These are phyloP conservation scores for Lotmaria passim DNA, from an alignment of 208 protist genomes.

Conservation along the genomic window DNA sequence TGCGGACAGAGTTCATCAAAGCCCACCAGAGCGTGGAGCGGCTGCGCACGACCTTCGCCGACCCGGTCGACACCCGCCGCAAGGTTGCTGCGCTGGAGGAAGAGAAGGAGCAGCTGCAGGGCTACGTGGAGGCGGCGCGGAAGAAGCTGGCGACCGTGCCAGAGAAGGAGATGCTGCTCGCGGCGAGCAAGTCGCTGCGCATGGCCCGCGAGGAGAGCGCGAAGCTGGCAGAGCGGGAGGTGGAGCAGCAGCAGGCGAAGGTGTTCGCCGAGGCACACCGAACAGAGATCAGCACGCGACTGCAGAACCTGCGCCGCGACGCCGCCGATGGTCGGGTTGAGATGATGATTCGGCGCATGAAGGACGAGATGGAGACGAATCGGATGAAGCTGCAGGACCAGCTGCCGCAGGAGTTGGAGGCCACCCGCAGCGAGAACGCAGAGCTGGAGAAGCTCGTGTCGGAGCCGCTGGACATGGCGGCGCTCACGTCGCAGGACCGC, in stretches of 20 bases:
- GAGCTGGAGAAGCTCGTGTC: slow-evolving; percentile 82
- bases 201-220: slow-evolving; percentile 75
- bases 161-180: slow-evolving; percentile 84
- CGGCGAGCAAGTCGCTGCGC: slow-evolving; percentile 71
- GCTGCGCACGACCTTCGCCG: slow-evolving; percentile 68
- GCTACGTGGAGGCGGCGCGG: slow-evolving; percentile 75
- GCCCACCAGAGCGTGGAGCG: slow-evolving; percentile 84
- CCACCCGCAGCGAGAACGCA: slow-evolving; percentile 71
- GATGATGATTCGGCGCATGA: slow-evolving; percentile 84
- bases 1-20: slow-evolving; percentile 80
- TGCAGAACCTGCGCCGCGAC: slow-evolving; percentile 89
- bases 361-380: slow-evolving; percentile 89
- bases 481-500: slow-evolving; percentile 59
- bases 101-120: slow-evolving; percentile 72
- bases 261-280: slow-evolving; percentile 69
- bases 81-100: slow-evolving; percentile 78
- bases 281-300: slow-evolving; percentile 80
- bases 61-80: slow-evolving; percentile 78
- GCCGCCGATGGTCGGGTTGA: slow-evolving; percentile 75
- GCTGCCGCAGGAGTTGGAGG: slow-evolving; percentile 83
- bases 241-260: slow-evolving; percentile 82
- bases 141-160: slow-evolving; percentile 72
- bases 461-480: slow-evolving; percentile 84
- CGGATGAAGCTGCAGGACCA: slow-evolving; percentile 88
- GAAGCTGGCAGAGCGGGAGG: slow-evolving; percentile 69